phyloP scores from a whole-genome alignment of 164 flowering plant species.

The Stephania yunnanensis region DNA sequence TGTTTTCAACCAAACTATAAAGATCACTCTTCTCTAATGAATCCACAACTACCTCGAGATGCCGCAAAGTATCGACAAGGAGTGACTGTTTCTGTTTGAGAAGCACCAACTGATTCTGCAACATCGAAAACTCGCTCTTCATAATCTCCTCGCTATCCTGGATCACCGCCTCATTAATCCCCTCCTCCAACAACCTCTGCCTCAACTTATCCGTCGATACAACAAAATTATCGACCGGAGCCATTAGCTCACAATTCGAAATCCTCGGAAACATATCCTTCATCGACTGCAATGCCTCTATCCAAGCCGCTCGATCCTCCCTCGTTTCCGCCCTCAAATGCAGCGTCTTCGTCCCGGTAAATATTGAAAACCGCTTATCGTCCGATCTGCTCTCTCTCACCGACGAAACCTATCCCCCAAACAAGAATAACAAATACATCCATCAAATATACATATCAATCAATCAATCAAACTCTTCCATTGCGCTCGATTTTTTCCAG shows the following conservation, averaged over 20 bases:
- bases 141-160: conserved; percentile 53
- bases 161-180: conserved; percentile 61
- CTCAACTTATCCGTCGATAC: conserved; percentile 23
- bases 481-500: too few relatives aligned
- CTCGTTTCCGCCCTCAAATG: conserved; percentile 81
- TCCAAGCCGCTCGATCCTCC: conserved; percentile 74
- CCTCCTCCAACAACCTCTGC: conserved; percentile 65
- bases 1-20: neutral
- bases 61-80: conserved; percentile 72
- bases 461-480: too few relatives aligned
- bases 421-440: neutral
- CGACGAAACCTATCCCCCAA: conserved; percentile 42
- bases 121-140: conserved; percentile 39
- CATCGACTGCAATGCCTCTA: conserved; percentile 89
- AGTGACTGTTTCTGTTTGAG: conserved; percentile 82
- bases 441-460: too few relatives aligned
- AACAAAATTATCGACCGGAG: conserved; percentile 9
- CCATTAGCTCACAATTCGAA: conserved; percentile 8
- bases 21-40: neutral
- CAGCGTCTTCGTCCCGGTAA: conserved; percentile 79
- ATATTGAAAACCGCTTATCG: conserved; percentile 53
- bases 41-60: conserved; percentile 67
- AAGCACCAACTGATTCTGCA: conserved; percentile 59
- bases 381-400: conserved; percentile 59
- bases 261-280: conserved; percentile 80